Conservation (phyloP, 2,329 filamentous ascomycete species). For the Botrytis cinerea region DNA sequence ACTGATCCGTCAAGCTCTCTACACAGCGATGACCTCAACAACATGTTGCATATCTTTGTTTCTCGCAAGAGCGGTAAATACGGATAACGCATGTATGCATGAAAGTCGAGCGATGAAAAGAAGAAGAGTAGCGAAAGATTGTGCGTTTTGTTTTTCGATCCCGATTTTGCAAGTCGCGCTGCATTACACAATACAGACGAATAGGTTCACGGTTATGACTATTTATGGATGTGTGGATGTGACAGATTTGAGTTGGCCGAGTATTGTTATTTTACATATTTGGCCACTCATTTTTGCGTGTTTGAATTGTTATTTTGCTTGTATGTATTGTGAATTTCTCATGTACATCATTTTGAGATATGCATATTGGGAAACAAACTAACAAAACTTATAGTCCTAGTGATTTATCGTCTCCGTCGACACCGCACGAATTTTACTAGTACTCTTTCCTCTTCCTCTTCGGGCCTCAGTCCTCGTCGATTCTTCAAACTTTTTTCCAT, state of each 20-base stretch:
- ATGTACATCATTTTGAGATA: background rate
- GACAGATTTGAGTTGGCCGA: conserved; percentile 59
- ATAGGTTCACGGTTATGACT: conserved; percentile 58
- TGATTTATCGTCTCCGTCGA: conserved; percentile 59
- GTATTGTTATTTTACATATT: conserved; percentile 53
- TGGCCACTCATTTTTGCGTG: conserved; percentile 58
- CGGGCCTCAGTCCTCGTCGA: conserved; percentile 57
- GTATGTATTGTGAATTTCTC: conserved; percentile 46
- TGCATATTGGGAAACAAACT: background rate
- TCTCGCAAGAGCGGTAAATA: conserved; percentile 62
- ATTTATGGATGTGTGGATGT: conserved; percentile 60
- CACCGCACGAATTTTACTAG: conserved; percentile 60
- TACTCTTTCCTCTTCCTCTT: conserved; percentile 53
- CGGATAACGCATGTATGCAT: conserved; percentile 53
- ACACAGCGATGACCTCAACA: conserved; percentile 54
- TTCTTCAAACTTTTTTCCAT: conserved; percentile 64
- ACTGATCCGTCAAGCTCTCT: conserved; percentile 56
- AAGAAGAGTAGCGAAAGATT: conserved; percentile 51
- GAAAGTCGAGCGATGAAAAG: conserved; percentile 51
- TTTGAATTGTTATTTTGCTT: conserved; percentile 56
- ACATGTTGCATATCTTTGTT: conserved; percentile 60
- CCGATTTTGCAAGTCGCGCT: conserved; percentile 56
- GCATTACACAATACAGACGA: conserved; percentile 61
- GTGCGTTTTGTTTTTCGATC: conserved; percentile 56
- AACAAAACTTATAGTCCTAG: conserved; percentile 49